phyloP scores from a whole-genome alignment of 2,329 filamentous ascomycete species.

The Scedosporium boydii region DNA sequence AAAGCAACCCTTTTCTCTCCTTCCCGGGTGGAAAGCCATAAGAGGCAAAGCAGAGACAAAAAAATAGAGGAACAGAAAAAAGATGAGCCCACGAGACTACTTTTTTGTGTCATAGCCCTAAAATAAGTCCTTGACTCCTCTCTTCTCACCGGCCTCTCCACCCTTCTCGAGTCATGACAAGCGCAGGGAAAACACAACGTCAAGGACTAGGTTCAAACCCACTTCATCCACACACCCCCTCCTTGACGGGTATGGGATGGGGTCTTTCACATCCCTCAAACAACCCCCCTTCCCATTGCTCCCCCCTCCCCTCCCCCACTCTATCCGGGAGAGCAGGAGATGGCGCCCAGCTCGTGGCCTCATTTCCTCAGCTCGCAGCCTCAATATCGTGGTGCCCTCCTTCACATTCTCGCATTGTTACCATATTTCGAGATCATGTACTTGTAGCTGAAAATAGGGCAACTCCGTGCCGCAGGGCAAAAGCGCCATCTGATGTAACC shows the following conservation, averaged over 20 bases:
- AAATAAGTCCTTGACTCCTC: not conserved
- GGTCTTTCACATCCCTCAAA: not conserved
- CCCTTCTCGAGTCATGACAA: not conserved
- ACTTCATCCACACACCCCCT: not conserved
- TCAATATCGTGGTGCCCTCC: not conserved
- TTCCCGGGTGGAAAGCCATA: not conserved
- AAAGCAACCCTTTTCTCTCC: not conserved
- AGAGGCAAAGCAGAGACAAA: not conserved
- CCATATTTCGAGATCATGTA: not conserved
- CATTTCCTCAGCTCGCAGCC: not conserved
- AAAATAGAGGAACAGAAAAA: not conserved
- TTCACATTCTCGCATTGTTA: not conserved
- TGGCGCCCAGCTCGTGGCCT: not conserved
- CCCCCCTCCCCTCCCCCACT: not conserved
- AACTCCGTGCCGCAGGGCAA: not conserved
- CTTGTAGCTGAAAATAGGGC: not conserved
- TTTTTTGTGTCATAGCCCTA: not conserved
- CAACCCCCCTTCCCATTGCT: too few species aligned
- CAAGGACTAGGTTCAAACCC: not conserved
- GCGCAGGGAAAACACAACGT: not conserved
- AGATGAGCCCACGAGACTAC: not conserved
- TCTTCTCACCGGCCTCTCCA: not conserved
- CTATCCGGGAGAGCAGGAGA: not conserved
- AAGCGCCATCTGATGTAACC: too few species aligned
- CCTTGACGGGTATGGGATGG: not conserved